Evolutionary conservation across 192 early-diverging fungal species (phyloP).

Genomic region (Phlyctochytrium arcticum): DNA sequence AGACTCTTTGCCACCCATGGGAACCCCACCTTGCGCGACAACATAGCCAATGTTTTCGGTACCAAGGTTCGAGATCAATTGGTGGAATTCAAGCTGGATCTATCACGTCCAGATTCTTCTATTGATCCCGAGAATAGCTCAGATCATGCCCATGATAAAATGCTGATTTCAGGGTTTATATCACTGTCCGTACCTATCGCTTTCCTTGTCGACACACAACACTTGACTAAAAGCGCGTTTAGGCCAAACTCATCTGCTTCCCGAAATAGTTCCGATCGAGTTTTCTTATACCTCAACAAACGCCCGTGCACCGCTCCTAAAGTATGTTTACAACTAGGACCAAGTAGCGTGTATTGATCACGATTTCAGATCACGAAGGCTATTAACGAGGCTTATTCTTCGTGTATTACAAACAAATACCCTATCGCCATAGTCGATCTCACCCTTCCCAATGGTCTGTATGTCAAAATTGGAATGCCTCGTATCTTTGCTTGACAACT

Average conservation of each 20-base stretch:
- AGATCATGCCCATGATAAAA: no score
- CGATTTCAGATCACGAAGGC: constrained; percentile 54
- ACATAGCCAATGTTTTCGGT: constrained; percentile 78
- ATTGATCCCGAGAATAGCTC: no score
- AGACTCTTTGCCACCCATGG: constrained; percentile 56
- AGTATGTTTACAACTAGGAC: no score
- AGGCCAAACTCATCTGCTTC: constrained; percentile 66
- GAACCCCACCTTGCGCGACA: constrained; percentile 55
- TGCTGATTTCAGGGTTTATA: constrained; percentile 27
- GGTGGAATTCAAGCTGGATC: constrained; percentile 43
- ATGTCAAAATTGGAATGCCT: no score
- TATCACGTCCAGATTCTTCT: no score
- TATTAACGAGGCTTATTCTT: constrained; percentile 78
- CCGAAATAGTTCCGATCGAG: constrained; percentile 71
- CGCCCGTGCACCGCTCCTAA: constrained; percentile 84
- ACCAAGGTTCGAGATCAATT: constrained; percentile 42
- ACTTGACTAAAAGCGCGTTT: no score
- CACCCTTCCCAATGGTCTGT: constrained; percentile 48
- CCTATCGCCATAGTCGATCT: constrained; percentile 76
- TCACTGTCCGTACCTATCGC: constrained; percentile 36
- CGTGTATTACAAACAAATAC: constrained; percentile 65
- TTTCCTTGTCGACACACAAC: no score
- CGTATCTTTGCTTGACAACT: no score
- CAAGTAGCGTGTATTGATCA: no score
- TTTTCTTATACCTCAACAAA: constrained; percentile 86